Evolutionary conservation across 1,284 basidiomycete species (phyloP).

Genomic region (Ganoderma meredithae): DNA sequence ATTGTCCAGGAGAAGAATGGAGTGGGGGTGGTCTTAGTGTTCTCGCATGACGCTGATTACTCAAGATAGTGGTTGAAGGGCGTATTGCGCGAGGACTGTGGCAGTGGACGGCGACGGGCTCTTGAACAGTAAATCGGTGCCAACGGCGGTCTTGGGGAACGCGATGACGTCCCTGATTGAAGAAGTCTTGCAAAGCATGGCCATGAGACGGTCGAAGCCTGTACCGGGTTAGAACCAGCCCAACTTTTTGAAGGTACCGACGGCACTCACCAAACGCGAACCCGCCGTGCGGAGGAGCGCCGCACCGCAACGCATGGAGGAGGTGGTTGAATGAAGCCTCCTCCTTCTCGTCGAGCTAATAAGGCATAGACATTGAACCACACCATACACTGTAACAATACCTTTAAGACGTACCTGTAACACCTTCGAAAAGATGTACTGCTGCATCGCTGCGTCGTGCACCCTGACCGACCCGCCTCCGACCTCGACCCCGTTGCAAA

Average conservation of each 20-base stretch:
- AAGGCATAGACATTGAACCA: background rate
- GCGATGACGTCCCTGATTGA: constrained; percentile 96
- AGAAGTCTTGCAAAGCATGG: constrained; percentile 84
- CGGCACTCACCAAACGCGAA: constrained; percentile 80
- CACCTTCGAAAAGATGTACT: constrained; percentile 80
- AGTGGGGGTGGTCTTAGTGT: constrained; percentile 2
- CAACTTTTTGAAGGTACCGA: constrained; percentile 13
- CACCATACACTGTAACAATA: too few species aligned
- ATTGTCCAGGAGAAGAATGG: constrained; percentile 14
- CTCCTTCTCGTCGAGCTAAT: constrained; percentile 77
- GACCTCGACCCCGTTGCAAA: constrained; percentile 94
- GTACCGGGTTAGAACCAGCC: constrained; percentile 20
- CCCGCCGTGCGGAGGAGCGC: constrained; percentile 96
- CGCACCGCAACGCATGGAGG: constrained; percentile 84
- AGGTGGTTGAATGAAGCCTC: constrained; percentile 83
- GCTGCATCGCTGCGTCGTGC: constrained; percentile 88
- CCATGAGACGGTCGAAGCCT: constrained; percentile 94
- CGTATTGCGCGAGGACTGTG: constrained; percentile 70
- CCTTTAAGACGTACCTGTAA: constrained; percentile 64
- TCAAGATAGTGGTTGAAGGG: constrained; percentile 49
- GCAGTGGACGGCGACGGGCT: constrained; percentile 74
- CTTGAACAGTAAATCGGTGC: constrained; percentile 89
- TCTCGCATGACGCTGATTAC: constrained; percentile 5
- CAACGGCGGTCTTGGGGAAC: constrained; percentile 89
- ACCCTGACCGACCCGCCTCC: constrained; percentile 94